Evolutionary conservation across 2,329 filamentous ascomycete genomes (phyloP).

Genomic region (Talaromyces sp.): DNA sequence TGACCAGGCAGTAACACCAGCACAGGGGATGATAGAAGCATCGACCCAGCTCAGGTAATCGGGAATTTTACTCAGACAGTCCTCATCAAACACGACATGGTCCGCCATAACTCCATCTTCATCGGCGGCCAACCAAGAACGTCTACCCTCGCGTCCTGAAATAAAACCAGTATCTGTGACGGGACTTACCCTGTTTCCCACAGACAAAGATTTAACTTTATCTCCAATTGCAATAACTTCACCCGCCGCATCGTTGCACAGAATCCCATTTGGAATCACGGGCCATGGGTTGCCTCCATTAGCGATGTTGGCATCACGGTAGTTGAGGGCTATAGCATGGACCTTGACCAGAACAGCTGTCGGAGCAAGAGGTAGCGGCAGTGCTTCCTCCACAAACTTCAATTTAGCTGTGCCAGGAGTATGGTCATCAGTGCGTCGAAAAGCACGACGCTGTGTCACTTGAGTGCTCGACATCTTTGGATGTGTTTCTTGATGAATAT

Average conservation of each 20-base stretch:
- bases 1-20: slow-evolving; percentile 51
- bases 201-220: slow-evolving; percentile 31
- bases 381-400: slow-evolving; percentile 37
- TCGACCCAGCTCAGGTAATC: slow-evolving; percentile 40
- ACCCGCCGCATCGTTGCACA: slow-evolving; percentile 47
- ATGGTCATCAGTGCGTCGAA: slow-evolving; percentile 38
- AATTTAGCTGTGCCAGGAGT: slow-evolving; percentile 37
- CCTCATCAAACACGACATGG: slow-evolving; percentile 47
- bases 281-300: slow-evolving; percentile 45
- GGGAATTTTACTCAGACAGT: slow-evolving; percentile 40
- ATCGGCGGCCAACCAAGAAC: slow-evolving; percentile 50
- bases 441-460: slow-evolving; percentile 25
- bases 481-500: too few species aligned
- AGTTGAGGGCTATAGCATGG: slow-evolving; percentile 28
- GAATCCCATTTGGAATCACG: slow-evolving; percentile 34
- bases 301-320: slow-evolving; percentile 30
- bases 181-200: slow-evolving; percentile 44
- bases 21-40: slow-evolving; percentile 46
- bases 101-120: slow-evolving; percentile 49
- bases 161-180: slow-evolving; percentile 46
- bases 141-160: slow-evolving; percentile 38
- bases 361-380: slow-evolving; percentile 34
- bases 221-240: slow-evolving; percentile 45
- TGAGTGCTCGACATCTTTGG: neutral
- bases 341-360: slow-evolving; percentile 30